phyloP scores from a whole-genome alignment of 108 stramenopile species.

The Ochromonas danica region DNA sequence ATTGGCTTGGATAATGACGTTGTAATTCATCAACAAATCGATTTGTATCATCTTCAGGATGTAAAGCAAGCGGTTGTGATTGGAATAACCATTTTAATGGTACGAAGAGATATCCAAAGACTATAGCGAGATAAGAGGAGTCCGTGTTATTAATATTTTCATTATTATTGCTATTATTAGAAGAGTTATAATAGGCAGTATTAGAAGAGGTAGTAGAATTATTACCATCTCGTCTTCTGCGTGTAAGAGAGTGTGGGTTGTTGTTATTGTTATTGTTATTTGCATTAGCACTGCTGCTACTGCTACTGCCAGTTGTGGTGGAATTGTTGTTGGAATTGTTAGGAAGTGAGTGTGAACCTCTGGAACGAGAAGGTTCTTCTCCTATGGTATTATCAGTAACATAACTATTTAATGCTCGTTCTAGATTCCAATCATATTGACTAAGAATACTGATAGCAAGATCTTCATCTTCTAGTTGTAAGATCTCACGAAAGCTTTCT shows the following conservation, averaged over 20 bases:
- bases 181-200: not conserved
- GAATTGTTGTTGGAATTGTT: not conserved
- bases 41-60: constrained; percentile 1
- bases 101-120: too few relatives aligned
- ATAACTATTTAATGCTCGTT: constrained; percentile 21
- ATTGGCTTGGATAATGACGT: constrained; percentile 29
- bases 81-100: constrained; percentile 33
- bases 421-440: constrained; percentile 27
- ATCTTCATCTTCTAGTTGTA: not conserved
- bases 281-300: not conserved
- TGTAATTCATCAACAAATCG: constrained; percentile 13
- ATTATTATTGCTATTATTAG: not conserved
- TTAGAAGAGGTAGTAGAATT: not conserved
- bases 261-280: not conserved
- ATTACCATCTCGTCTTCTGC: not conserved
- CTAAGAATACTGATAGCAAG: not conserved
- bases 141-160: not conserved
- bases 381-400: not conserved
- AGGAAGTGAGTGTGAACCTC: not conserved
- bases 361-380: not conserved
- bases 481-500: constrained; percentile 23
- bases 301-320: too few relatives aligned
- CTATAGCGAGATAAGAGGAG: too few relatives aligned
- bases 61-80: not conserved
- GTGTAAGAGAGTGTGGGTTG: not conserved